A percentile compares a stretch with the other conserved stretches of the same genome.
Evolutionary conservation across 2,329 filamentous ascomycete species (phyloP).

Genomic region (Ceratocystis huliohia): DNA sequence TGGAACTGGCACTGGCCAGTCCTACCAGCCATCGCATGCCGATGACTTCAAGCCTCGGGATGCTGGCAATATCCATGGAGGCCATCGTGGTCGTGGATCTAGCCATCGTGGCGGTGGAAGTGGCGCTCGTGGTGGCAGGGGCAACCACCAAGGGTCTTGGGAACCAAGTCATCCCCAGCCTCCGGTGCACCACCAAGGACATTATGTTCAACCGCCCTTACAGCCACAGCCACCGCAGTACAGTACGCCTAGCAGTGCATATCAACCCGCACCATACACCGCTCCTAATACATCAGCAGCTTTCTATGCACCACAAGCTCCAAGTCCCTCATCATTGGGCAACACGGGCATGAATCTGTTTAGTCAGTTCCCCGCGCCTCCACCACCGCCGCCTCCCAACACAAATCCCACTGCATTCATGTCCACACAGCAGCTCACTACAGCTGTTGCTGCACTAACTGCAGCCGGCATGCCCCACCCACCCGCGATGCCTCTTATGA

Average conservation of each 20-base stretch:
- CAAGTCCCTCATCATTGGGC: background rate
- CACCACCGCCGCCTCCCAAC: conserved; percentile 14
- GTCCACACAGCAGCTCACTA: conserved; percentile 7
- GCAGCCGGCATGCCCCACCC: background rate
- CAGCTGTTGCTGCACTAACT: background rate
- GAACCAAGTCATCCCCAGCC: conserved; percentile 1
- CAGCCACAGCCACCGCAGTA: background rate
- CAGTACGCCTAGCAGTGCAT: background rate
- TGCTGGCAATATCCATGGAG: conserved; percentile 23
- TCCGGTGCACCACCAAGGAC: background rate
- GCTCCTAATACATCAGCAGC: background rate
- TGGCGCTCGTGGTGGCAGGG: conserved; percentile 27
- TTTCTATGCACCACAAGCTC: conserved; percentile 4
- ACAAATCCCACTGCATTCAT: conserved; percentile 10
- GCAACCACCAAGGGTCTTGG: conserved; percentile 19
- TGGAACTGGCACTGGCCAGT: conserved; percentile 36
- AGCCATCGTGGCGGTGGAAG: background rate
- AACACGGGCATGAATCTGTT: background rate
- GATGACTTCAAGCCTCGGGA: conserved; percentile 5
- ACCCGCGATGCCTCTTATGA: background rate
- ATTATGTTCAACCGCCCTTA: background rate
- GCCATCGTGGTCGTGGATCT: conserved; percentile 24
- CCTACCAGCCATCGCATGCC: conserved; percentile 24
- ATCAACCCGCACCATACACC: background rate
- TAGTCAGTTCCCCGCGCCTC: conserved; percentile 11